Evolutionary conservation across 106 monocot species (phyloP).

Genomic region (Phalaenopsis equestris): DNA sequence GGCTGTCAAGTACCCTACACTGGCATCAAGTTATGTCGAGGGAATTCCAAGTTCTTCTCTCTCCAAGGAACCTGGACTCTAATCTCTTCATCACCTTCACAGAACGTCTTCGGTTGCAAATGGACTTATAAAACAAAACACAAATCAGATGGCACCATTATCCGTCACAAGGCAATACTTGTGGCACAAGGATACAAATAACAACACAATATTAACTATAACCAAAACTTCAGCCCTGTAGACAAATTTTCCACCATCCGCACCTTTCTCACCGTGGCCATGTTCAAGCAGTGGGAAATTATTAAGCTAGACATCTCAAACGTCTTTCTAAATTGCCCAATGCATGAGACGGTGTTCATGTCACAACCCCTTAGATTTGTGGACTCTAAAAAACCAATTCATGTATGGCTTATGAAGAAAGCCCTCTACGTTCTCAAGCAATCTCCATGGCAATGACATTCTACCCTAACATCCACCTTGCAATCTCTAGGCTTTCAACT

Average conservation of each 20-base stretch:
- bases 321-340: neutral
- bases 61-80: neutral
- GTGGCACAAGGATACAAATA: conserved; percentile 12
- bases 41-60: conserved; percentile 2
- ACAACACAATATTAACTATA: neutral
- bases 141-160: conserved; percentile 1
- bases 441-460: no score
- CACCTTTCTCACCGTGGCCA: neutral
- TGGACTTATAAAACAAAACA: neutral
- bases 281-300: neutral
- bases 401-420: no score
- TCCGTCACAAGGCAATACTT: neutral
- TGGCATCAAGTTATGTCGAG: neutral
- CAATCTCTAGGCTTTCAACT: no score
- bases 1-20: neutral
- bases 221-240: conserved; percentile 5
- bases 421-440: no score
- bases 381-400: no score
- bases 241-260: conserved; percentile 4
- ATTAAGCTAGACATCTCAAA: conserved; percentile 1
- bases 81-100: neutral
- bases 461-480: no score
- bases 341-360: neutral
- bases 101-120: conserved; percentile 8
- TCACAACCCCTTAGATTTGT: no score